A percentile compares a stretch with the other conserved stretches of the same genome.
phyloP scores from a whole-genome alignment of 192 early-diverging fungal species.

The Geosiphon pyriformis region DNA sequence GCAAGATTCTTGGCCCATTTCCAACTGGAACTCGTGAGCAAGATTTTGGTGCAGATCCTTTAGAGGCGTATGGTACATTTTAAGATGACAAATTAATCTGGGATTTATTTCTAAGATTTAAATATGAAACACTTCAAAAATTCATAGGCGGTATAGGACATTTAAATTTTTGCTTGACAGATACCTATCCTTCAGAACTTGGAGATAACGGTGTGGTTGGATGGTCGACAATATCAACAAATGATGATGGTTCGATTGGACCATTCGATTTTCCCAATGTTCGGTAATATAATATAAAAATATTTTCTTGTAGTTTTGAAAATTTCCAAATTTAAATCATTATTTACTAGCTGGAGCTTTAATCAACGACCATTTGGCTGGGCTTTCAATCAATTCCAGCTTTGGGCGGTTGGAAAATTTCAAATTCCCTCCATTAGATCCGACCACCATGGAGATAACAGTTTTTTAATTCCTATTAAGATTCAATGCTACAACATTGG shows the following conservation, averaged over 20 bases:
- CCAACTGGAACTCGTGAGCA: constrained; percentile 53
- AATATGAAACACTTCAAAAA: too few relatives aligned
- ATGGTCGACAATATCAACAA: constrained; percentile 49
- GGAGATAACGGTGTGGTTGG: constrained; percentile 50
- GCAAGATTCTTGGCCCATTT: constrained; percentile 69
- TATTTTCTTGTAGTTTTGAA: not conserved
- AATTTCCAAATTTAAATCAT: too few relatives aligned
- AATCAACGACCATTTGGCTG: constrained; percentile 53
- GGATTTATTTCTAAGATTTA: too few relatives aligned
- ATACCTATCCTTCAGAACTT: constrained; percentile 62
- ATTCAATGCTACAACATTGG: constrained; percentile 49
- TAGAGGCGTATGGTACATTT: constrained; percentile 61
- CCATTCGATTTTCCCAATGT: constrained; percentile 41
- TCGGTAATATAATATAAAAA: constrained; percentile 29
- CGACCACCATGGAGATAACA: not conserved
- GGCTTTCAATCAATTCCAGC: constrained; percentile 47
- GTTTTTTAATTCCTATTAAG: constrained; percentile 26
- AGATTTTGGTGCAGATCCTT: constrained; percentile 63
- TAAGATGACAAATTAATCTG: too few relatives aligned
- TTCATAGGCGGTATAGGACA: constrained; percentile 55
- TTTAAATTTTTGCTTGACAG: constrained; percentile 43
- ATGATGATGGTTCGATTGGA: constrained; percentile 50
- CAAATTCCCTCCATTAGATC: not conserved
- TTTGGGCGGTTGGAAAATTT: constrained; percentile 41
- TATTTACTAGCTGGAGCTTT: constrained; percentile 66